Evolutionary conservation across 2,329 filamentous ascomycete genomes (phyloP).

Genomic region (Chrysosporium keratinophilum): DNA sequence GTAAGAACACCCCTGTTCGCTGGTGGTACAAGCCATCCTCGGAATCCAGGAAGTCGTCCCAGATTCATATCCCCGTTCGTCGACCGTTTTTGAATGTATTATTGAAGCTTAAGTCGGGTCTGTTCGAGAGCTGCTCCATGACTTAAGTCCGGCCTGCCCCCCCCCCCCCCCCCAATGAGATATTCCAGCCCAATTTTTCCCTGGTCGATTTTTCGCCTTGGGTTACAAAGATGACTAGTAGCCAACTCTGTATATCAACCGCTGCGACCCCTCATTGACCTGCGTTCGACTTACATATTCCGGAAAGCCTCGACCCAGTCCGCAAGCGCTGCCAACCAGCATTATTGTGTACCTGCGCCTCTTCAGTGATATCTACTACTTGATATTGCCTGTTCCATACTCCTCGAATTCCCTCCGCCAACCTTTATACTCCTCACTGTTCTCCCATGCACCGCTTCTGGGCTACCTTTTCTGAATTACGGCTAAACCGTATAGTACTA

Average conservation of each 20-base stretch:
- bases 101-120: conserved; percentile 11
- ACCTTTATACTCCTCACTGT: background rate
- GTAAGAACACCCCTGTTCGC: conserved; percentile 3
- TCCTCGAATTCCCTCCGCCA: background rate
- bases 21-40: conserved; percentile 12
- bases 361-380: conserved; percentile 7
- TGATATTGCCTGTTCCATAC: background rate
- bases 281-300: conserved; percentile 3
- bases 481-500: background rate
- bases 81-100: conserved; percentile 9
- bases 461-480: background rate
- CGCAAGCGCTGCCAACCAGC: conserved; percentile 1
- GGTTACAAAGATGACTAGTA: conserved; percentile 8
- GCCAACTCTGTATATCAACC: conserved; percentile 8
- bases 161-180: background rate
- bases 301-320: background rate
- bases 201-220: background rate
- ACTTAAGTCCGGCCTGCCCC: background rate
- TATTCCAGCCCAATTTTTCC: conserved; percentile 3
- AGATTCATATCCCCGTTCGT: conserved; percentile 9
- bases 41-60: conserved; percentile 7
- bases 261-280: conserved; percentile 9
- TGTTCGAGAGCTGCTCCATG: conserved; percentile 1
- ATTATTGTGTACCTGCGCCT: conserved; percentile 6
- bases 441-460: background rate